These are phyloP conservation scores for Lactarius trivialis DNA, from an alignment of 768 basidiomycete genomes.

Conservation along the genomic window DNA sequence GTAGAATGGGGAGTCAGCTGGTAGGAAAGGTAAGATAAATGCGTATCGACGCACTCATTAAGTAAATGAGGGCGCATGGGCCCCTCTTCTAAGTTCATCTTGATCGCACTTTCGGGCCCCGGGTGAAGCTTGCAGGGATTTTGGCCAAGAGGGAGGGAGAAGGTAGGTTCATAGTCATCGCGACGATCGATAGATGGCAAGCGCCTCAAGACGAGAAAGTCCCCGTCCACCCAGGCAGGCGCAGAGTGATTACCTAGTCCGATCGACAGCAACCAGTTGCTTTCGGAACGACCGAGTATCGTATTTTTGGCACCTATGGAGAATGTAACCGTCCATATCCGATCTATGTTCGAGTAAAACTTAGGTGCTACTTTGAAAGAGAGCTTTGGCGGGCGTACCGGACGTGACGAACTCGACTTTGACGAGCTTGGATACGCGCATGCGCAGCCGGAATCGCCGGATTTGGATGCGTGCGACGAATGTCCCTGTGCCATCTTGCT, in stretches of 20 bases:
- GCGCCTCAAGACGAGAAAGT: slow-evolving; percentile 37
- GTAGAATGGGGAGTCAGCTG: slow-evolving; percentile 8
- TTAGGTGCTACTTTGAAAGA: neutral
- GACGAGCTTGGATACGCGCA: slow-evolving; percentile 54
- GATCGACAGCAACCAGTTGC: slow-evolving; percentile 40
- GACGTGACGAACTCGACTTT: slow-evolving; percentile 59
- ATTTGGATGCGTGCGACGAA: slow-evolving; percentile 51
- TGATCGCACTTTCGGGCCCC: slow-evolving; percentile 6
- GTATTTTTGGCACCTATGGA: slow-evolving; percentile 18
- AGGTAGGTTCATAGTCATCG: neutral
- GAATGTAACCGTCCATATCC: slow-evolving; percentile 51
- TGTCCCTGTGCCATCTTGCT: slow-evolving; percentile 33
- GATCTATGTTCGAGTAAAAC: slow-evolving; percentile 33
- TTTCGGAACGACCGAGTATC: slow-evolving; percentile 10
- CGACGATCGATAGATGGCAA: neutral
- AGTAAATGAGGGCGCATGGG: slow-evolving; percentile 11
- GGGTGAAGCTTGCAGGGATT: neutral
- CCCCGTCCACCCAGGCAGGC: slow-evolving; percentile 51
- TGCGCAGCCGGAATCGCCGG: slow-evolving; percentile 59
- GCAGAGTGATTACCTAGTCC: slow-evolving; percentile 49
- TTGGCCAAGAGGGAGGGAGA: neutral
- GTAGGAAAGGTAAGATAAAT: neutral
- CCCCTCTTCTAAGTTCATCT: slow-evolving; percentile 3
- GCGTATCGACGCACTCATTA: slow-evolving; percentile 35
- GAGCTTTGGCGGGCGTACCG: slow-evolving; percentile 29